These are phyloP conservation scores for Nakaseomyces kungkrabaensis DNA, from an alignment of 1,139 yeast genomes.

Conservation along the genomic window DNA sequence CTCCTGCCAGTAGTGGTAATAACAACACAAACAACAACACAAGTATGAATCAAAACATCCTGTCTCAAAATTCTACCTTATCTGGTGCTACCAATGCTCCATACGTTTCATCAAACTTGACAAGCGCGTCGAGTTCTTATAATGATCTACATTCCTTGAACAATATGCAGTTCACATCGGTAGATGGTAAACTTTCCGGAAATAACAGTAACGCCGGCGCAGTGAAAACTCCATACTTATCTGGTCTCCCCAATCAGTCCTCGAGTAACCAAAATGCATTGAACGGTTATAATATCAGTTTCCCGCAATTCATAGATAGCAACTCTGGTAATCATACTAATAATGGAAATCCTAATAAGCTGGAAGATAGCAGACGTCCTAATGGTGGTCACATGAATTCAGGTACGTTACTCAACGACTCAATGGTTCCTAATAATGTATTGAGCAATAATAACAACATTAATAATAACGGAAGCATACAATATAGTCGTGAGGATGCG, in stretches of 20 bases:
- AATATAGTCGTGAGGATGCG: background rate
- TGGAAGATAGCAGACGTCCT: background rate
- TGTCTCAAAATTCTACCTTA: background rate
- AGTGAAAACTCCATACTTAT: background rate
- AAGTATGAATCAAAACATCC: background rate
- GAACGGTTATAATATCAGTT: background rate
- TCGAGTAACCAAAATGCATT: background rate
- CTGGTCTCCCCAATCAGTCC: background rate
- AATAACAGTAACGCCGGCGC: background rate
- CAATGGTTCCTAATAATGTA: background rate
- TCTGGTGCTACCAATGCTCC: background rate
- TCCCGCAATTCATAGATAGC: background rate
- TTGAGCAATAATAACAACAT: background rate
- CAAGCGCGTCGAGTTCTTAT: conserved; percentile 4
- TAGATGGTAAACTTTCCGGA: background rate
- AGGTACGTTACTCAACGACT: background rate
- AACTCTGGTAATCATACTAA: background rate
- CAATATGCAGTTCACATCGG: background rate
- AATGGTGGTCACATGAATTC: background rate
- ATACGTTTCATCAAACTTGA: background rate
- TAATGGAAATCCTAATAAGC: background rate
- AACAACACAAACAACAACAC: background rate
- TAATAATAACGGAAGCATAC: background rate
- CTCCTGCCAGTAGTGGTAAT: background rate
- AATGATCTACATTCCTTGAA: conserved; percentile 3